Percentiles rank a stretch among this genome's conserved stretches.
Evolutionary conservation across 352 stramenopile species (phyloP).

Genomic region (Hyaloperonospora arabidopsidis): DNA sequence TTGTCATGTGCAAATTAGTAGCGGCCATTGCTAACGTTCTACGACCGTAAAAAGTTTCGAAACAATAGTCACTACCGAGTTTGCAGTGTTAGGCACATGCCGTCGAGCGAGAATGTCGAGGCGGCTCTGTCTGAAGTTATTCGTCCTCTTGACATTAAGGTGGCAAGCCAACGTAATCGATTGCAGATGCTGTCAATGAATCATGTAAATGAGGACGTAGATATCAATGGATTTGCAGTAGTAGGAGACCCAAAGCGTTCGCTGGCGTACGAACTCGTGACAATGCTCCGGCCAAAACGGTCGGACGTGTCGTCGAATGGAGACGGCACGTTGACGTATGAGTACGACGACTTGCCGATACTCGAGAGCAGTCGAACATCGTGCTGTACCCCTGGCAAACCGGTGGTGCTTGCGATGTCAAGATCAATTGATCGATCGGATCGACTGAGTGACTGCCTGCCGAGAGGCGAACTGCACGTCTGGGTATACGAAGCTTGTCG

Average conservation of each 20-base stretch:
- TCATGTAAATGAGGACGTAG: slow-evolving; percentile 4
- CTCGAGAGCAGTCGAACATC: slow-evolving; percentile 27
- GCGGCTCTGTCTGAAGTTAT: too few species aligned
- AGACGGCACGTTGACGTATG: slow-evolving; percentile 12
- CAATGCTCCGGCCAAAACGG: slow-evolving; percentile 13
- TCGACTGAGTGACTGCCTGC: slow-evolving; percentile 22
- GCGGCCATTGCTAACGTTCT: too few species aligned
- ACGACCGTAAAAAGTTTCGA: too few species aligned
- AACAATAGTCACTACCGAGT: slow-evolving; percentile 20
- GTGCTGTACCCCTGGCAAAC: slow-evolving; percentile 7
- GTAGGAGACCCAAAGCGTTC: slow-evolving; percentile 13
- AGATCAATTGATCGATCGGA: slow-evolving; percentile 12
- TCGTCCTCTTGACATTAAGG: slow-evolving; percentile 9
- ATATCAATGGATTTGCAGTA: slow-evolving; percentile 7
- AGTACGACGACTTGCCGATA: slow-evolving; percentile 28
- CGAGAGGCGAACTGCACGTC: slow-evolving; percentile 35
- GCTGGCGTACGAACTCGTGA: slow-evolving; percentile 13
- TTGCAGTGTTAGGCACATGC: slow-evolving; percentile 21
- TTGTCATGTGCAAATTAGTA: too few species aligned
- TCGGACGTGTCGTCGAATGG: slow-evolving; percentile 16
- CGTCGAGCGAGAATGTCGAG: slow-evolving; percentile 25
- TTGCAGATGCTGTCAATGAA: slow-evolving; percentile 1
- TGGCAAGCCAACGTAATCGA: not conserved
- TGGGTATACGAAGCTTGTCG: slow-evolving; percentile 47
- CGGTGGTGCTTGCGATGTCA: slow-evolving; percentile 12